phyloP scores from a whole-genome alignment of 805 yeast genomes.

The Starmerella apicola region DNA sequence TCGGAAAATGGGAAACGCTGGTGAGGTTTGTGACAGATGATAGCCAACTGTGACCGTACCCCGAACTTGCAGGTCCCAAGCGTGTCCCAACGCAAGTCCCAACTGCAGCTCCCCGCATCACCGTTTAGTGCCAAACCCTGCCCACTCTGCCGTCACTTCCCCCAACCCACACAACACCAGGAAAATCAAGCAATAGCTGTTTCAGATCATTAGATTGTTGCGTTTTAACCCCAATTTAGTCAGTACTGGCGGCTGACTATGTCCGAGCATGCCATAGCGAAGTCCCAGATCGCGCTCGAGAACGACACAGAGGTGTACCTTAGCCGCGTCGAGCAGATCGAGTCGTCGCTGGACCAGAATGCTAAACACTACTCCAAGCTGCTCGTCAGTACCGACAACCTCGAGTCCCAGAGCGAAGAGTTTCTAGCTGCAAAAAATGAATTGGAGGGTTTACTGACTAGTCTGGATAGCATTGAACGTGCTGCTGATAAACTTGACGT shows the following conservation, averaged over 20 bases:
- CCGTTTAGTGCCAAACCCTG: too few species aligned
- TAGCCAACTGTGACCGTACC: too few species aligned
- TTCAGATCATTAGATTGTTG: too few species aligned
- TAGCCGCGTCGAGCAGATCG: conserved; percentile 14
- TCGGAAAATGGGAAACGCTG: too few species aligned
- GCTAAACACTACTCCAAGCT: conserved; percentile 10
- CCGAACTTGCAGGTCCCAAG: too few species aligned
- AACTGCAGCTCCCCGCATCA: too few species aligned
- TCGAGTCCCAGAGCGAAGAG: conserved; percentile 20
- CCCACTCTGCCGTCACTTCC: too few species aligned
- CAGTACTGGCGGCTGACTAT: not conserved
- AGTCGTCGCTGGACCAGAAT: conserved; percentile 10
- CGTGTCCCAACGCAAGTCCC: too few species aligned
- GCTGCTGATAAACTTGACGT: conserved; percentile 29
- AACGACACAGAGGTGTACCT: conserved; percentile 16
- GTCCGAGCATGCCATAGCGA: conserved; percentile 7
- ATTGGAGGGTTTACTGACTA: conserved; percentile 1
- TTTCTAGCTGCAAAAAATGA: conserved; percentile 10
- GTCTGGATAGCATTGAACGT: conserved; percentile 17
- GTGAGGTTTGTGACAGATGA: too few species aligned
- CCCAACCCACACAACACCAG: too few species aligned
- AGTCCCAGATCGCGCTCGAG: conserved; percentile 13
- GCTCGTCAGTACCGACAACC: conserved; percentile 19
- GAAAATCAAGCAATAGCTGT: too few species aligned
- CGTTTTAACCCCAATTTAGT: too few species aligned